Evolutionary conservation across 2,329 filamentous ascomycete genomes (phyloP), one percentile per base, ranked within the genome.

Genomic region (Penicillium sp.): DNA sequence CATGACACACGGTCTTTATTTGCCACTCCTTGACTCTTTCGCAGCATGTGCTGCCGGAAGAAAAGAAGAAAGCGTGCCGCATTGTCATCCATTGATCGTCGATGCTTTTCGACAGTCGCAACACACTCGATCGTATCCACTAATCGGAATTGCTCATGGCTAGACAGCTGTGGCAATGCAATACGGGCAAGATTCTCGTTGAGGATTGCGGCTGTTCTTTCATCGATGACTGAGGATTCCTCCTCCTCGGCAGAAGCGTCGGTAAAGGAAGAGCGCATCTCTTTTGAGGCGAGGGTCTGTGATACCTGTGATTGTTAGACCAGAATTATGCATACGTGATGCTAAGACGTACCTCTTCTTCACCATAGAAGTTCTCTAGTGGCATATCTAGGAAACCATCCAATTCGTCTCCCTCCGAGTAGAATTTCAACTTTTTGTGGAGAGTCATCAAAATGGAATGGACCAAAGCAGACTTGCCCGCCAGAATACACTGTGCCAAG

Each of bases 31-130:
- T 87, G 84, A 48, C 83, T 81, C 71, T 86, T 87, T 27, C 88
- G 85, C 48, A 96, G 78, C 49, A 86, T 86, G 70, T 93, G 87
- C 67, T 96, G 90, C 21, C 91, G 84, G 76, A 93, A 95, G 74
- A 95, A 95, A 13, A 96, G 80, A 75, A 96, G 85, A 73, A 93
- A 97, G 44, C 91, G 86, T 9, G 90, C 89, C 3, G 90, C 93
- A 68, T 96, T 96, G 66, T 91, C 90, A 68, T 97, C 93, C 77
- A 97, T 89, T 3, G 92, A 96, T 6, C 91, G 86, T 19, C 91
- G 86, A 68, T 97, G 91, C 67, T 89, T 90, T 71, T 96, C 91
- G 1, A 96, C 90, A 39, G 90, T 85, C 4, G 90, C 89, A 45
- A 89, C 86, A 60, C 92, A 96, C 73, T 96, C 91, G 35, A 95